Percentiles rank a stretch among this genome's conserved stretches.
These are phyloP conservation scores for Tribonema minus DNA, from an alignment of 108 stramenopile species.

Conservation along the genomic window DNA sequence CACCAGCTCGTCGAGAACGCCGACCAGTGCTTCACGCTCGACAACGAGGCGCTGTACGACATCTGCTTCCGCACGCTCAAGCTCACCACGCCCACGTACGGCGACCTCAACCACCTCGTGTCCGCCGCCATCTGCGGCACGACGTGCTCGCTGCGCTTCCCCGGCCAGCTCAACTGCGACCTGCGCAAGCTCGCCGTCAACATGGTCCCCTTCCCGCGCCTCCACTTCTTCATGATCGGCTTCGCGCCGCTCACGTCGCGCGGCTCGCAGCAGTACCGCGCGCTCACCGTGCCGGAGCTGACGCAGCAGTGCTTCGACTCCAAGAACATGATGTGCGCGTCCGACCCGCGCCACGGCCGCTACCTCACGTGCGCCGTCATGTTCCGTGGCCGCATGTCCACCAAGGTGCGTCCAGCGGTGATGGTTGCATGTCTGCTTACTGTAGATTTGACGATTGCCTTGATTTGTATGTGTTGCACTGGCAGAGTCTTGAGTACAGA, in stretches of 20 bases:
- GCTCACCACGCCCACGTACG: conserved; percentile 56
- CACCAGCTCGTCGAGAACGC: conserved; percentile 96
- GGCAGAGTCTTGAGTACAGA: no score
- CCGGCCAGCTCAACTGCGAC: conserved; percentile 97
- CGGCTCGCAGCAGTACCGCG: conserved; percentile 88
- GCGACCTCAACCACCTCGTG: conserved; percentile 88
- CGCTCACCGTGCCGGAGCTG: conserved; percentile 91
- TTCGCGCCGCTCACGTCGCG: conserved; percentile 81
- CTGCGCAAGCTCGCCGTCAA: conserved; percentile 96
- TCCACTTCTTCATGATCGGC: conserved; percentile 98
- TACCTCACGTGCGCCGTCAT: conserved; percentile 96
- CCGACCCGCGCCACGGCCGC: conserved; percentile 97
- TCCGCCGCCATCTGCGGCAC: conserved; percentile 87
- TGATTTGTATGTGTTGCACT: no score
- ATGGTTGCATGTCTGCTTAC: no score
- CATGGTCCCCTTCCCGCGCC: conserved; percentile 97
- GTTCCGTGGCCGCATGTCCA: conserved; percentile 96
- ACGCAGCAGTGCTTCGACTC: conserved; percentile 92
- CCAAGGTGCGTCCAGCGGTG: no score
- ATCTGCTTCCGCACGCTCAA: conserved; percentile 61
- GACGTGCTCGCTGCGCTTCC: conserved; percentile 92
- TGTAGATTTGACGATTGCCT: no score
- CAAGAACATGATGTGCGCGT: conserved; percentile 99
- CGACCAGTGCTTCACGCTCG: conserved; percentile 89
- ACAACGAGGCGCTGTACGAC: conserved; percentile 93